Evolutionary conservation across 192 early-diverging fungal genomes (phyloP), one percentile per base, ranked within the genome.

Genomic region (Jimgerdemannia lactiflua): DNA sequence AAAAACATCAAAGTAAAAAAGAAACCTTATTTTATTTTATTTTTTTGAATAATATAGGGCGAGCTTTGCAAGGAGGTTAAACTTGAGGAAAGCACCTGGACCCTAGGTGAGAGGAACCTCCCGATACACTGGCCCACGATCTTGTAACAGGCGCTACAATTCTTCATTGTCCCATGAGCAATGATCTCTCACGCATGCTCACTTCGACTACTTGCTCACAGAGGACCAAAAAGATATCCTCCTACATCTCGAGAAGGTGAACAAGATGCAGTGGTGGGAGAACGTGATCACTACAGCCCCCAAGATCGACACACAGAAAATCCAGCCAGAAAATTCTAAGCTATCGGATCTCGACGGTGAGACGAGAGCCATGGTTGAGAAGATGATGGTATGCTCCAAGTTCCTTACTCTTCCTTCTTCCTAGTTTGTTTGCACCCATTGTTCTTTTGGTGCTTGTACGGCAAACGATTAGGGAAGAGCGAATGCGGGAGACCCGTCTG

Each of bases 331-430:
- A 78, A 97, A 97, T 80, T 95, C 93, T 1, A 94, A 94, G 68
- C 80, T 97, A 67, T 75, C 82, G 40, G 95, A 97, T 77, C 75
- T 97, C 73, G 95, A 97, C 77, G 94, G 94, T 42, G 95, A 97
- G 71, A 97, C 95, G 3, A 77, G 95, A 18, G 87, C 86, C 43
- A 97, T 97, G 95, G 94, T 97, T 42, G 95, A 97, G 75, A 97
- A 97, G 79, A 97, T 97, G 95, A 95, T 97, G 94, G 94, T 95
- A 85, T 70, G 69, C 10, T 17, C 29, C 18, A 4, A 70, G 6
- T 39, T 64, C 43, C 68, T 19, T 19, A 64, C 63, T 71, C 49
- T 43, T 42, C 44, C 71, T 72, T 59, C n/a, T 42, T 72, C 19
- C 44, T 70, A 95, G 95, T 97, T n/a, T n/a, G n/a, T n/a, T n/a